phyloP scores from a whole-genome alignment of 306 rosid genomes.

The Pterocarpus santalinus region DNA sequence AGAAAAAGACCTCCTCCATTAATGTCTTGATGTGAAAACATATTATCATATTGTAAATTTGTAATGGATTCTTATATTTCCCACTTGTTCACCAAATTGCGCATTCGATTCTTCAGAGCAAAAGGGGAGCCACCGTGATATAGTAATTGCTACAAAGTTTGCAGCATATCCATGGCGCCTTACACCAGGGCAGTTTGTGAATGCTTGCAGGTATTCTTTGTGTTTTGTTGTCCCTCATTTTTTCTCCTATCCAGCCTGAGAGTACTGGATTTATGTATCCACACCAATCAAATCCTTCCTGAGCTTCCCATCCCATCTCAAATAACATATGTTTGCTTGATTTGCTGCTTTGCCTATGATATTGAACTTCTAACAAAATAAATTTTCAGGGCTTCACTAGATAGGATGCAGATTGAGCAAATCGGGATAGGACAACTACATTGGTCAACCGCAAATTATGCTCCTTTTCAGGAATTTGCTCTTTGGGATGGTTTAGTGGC shows the following conservation, averaged over 20 bases:
- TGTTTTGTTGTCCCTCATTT: not conserved
- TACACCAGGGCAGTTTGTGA: constrained; percentile 83
- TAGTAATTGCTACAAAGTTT: constrained; percentile 91
- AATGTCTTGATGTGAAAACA: not conserved
- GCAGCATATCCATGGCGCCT: constrained; percentile 99
- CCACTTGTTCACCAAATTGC: constrained; percentile 32
- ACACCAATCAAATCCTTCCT: not conserved
- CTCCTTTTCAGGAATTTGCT: constrained; percentile 88
- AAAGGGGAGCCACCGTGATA: constrained; percentile 60
- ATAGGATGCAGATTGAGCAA: constrained; percentile 86
- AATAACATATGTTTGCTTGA: not conserved
- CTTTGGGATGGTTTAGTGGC: constrained; percentile 98
- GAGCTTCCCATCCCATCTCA: not conserved
- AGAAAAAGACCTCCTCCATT: not conserved
- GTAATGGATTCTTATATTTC: constrained; percentile 9
- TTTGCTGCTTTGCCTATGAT: constrained; percentile 10
- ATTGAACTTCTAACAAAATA: constrained; percentile 36
- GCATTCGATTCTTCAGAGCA: constrained; percentile 56
- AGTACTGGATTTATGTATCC: not conserved
- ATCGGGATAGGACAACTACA: constrained; percentile 94
- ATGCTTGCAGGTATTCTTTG: constrained; percentile 81
- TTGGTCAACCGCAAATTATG: constrained; percentile 96
- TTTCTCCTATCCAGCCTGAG: not conserved
- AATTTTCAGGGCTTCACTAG: constrained; percentile 79
- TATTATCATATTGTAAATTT: not conserved